These are phyloP conservation scores for Collybia mongolica DNA, from an alignment of 768 basidiomycete genomes.

Conservation along the genomic window DNA sequence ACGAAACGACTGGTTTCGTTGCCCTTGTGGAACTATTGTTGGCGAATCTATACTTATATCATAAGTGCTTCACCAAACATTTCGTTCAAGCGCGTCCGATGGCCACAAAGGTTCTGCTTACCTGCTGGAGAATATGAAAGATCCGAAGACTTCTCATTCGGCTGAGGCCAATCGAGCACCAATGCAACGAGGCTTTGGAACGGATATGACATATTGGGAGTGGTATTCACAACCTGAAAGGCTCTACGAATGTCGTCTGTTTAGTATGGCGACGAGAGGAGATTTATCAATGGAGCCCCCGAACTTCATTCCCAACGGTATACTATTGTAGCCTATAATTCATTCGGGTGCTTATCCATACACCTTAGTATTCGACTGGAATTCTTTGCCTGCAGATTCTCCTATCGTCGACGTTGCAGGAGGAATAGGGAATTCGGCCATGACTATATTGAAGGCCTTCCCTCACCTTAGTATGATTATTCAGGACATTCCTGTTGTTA, in stretches of 20 bases:
- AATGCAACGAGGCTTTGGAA: constrained; percentile 1
- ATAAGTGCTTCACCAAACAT: background rate
- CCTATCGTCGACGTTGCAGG: constrained; percentile 30
- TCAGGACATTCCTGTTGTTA: constrained; percentile 20
- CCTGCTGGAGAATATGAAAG: background rate
- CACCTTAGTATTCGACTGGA: constrained; percentile 22
- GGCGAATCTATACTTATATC: background rate
- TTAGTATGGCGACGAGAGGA: constrained; percentile 1
- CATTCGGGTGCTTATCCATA: background rate
- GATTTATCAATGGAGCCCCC: background rate
- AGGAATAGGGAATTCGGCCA: constrained; percentile 22
- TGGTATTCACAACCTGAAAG: constrained; percentile 4
- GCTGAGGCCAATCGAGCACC: background rate
- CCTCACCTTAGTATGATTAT: constrained; percentile 20
- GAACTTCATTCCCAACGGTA: constrained; percentile 8
- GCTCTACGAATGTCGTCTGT: constrained; percentile 4
- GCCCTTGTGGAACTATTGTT: background rate
- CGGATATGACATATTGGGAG: background rate
- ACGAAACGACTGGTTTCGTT: background rate
- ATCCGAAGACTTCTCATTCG: background rate
- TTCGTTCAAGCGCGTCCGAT: background rate
- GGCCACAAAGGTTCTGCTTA: background rate
- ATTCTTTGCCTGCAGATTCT: constrained; percentile 13
- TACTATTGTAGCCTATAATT: background rate
- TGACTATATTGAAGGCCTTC: constrained; percentile 16